Evolutionary conservation across 2,329 filamentous ascomycete species (phyloP), one percentile per base, ranked within the genome.

Genomic region (Diaporthe sp.): DNA sequence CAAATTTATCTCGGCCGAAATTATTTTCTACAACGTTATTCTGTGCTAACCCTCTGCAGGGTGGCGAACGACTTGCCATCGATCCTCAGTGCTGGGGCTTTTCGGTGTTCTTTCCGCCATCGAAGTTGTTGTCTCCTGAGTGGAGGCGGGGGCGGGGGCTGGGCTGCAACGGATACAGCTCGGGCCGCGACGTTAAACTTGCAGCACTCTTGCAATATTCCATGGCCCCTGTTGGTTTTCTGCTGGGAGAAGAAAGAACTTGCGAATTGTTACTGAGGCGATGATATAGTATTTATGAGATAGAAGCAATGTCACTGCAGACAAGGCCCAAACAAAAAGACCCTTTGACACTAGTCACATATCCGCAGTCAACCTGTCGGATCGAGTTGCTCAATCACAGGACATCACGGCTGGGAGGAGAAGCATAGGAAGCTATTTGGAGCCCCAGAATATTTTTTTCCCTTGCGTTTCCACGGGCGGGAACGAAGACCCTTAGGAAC

Each of bases 401-500:
- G 22, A n/a, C 7, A 51, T 25, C 4, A 13, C 3, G 51, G 51
- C 20, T 7, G 12, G 12, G 28, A 4, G 4, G 10, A 28, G 51
- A 53, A 17, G n/a, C 8, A 28, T 53, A 12, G 25, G 25, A 53
- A 28, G 22, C 4, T 12, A 51, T 10, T 20, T 15, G 13, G 17
- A 22, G 17, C 17, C 17, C 8, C 2, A 9, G 3, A 22, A 34
- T 8, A 22, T 39, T 39, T 39, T 39, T 39, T 39, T 12, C 37
- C 37, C 3, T 39, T 12, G 9, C 10, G 2, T 39, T 39, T 39
- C 2, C 2, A 39, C 3, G 37, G 37, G 3, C 37, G 37, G 10
- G 10, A 39, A 2, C 2, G 10, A 39, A 39, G 2, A 39, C 4
- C 2, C 7, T 1, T 4, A 17, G 28, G 4, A 1, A 37, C 8